phyloP scores from a whole-genome alignment of 1,284 basidiomycete species.

The Apiotrichum montevideense region DNA sequence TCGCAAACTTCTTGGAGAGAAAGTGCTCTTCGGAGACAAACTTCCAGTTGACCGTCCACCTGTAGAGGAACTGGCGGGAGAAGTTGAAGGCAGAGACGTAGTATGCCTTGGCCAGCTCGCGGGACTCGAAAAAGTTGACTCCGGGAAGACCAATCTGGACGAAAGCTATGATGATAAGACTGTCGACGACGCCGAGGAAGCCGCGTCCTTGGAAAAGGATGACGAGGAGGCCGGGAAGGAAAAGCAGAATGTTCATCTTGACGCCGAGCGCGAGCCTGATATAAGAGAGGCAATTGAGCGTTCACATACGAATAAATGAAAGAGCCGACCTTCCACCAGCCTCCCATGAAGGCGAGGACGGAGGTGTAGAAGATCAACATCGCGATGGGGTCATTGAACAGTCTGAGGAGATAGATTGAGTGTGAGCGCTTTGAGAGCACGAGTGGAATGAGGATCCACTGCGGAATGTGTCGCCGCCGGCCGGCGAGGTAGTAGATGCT shows the following conservation, averaged over 20 bases:
- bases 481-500: conserved; percentile 61
- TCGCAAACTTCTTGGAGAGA: conserved; percentile 60
- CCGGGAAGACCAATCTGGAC: conserved; percentile 57
- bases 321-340: conserved; percentile 50
- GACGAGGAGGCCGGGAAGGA: conserved; percentile 78
- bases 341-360: conserved; percentile 52
- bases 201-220: conserved; percentile 71
- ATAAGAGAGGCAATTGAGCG: background rate
- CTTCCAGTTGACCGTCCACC: conserved; percentile 99
- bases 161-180: conserved; percentile 54
- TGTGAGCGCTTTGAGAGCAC: conserved; percentile 87
- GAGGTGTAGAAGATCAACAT: conserved; percentile 54
- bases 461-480: conserved; percentile 53
- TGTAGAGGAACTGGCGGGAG: conserved; percentile 79
- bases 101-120: conserved; percentile 53
- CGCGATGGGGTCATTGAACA: conserved; percentile 95
- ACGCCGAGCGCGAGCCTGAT: conserved; percentile 75
- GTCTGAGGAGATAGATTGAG: conserved; percentile 82
- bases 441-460: conserved; percentile 70
- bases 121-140: conserved; percentile 58
- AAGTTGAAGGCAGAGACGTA: conserved; percentile 76
- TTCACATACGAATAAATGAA: conserved; percentile 52
- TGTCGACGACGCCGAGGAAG: conserved; percentile 54
- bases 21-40: conserved; percentile 73
- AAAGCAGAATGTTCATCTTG: conserved; percentile 96